Conservation (phyloP, 805 yeast species). For the Myxozyma neotropica region DNA sequence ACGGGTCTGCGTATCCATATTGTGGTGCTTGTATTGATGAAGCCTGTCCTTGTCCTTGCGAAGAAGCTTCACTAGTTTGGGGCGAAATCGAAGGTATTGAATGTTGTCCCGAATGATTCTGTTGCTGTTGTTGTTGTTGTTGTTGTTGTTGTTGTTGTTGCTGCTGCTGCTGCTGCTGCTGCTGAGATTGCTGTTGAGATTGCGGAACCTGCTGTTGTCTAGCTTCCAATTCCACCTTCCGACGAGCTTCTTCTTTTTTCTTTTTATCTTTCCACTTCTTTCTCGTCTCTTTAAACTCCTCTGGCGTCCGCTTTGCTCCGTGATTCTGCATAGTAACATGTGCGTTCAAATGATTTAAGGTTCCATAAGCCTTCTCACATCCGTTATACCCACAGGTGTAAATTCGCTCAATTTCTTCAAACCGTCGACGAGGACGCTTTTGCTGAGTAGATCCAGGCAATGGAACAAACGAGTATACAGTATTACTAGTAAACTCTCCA, state of each 20-base stretch:
- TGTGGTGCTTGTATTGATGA: neutral
- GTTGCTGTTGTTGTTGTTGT: neutral
- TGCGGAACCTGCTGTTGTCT: constrained; percentile 14
- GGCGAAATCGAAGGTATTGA: constrained; percentile 1
- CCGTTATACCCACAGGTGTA: constrained; percentile 53
- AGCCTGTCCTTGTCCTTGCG: neutral
- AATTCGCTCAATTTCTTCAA: constrained; percentile 58
- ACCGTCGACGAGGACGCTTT: constrained; percentile 57
- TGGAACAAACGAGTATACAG: constrained; percentile 38
- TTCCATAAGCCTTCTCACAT: constrained; percentile 61
- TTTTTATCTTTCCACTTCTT: constrained; percentile 48
- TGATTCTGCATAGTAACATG: constrained; percentile 58
- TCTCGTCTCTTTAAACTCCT: constrained; percentile 57
- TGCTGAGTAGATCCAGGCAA: constrained; percentile 38
- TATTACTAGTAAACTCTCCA: constrained; percentile 8
- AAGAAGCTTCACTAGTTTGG: neutral
- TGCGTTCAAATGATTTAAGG: constrained; percentile 61
- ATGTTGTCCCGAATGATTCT: neutral
- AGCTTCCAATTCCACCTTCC: constrained; percentile 27
- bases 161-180: constrained; percentile 3
- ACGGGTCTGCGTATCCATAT: constrained; percentile 4
- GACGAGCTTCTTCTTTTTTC: constrained; percentile 40
- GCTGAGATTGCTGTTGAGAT: constrained; percentile 10
- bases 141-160: constrained; percentile 1
- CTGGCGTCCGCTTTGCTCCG: constrained; percentile 57